phyloP scores from a whole-genome alignment of 257 asterid genomes.

The Prunella vulgaris region DNA sequence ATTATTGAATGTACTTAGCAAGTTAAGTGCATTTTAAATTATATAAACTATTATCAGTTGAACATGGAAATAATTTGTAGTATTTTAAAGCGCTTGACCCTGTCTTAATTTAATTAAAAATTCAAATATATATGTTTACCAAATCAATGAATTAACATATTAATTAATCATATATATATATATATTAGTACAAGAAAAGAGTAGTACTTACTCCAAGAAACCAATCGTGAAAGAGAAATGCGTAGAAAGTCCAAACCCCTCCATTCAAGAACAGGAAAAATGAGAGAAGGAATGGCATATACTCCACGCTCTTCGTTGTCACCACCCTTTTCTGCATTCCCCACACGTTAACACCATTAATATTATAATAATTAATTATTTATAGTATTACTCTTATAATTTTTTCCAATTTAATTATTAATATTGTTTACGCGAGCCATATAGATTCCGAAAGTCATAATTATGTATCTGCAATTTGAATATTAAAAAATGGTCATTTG shows the following conservation, averaged over 20 bases:
- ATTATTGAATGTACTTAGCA: too few species aligned
- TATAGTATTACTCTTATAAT: too few species aligned
- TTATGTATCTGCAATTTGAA: not conserved
- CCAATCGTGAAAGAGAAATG: conserved; percentile 54
- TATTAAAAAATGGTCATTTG: not conserved
- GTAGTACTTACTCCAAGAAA: conserved; percentile 63
- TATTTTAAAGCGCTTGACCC: too few species aligned
- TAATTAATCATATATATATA: too few species aligned
- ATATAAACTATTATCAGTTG: too few species aligned
- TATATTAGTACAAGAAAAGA: not conserved
- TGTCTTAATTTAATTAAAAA: not conserved
- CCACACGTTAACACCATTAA: not conserved
- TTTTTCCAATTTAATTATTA: too few species aligned
- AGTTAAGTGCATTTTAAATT: too few species aligned
- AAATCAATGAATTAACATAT: not conserved
- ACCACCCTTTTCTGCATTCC: conserved; percentile 60
- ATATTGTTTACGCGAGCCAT: too few species aligned
- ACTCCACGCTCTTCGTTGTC: conserved; percentile 63
- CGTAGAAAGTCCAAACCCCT: conserved; percentile 74
- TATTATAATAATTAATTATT: not conserved
- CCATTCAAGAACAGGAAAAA: conserved; percentile 69
- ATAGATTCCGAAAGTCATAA: not conserved
- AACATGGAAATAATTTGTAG: too few species aligned
- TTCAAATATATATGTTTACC: not conserved
- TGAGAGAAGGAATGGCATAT: conserved; percentile 76